phyloP scores from a whole-genome alignment of 176 grass and related monocot species.

The Bromus sterilis region DNA sequence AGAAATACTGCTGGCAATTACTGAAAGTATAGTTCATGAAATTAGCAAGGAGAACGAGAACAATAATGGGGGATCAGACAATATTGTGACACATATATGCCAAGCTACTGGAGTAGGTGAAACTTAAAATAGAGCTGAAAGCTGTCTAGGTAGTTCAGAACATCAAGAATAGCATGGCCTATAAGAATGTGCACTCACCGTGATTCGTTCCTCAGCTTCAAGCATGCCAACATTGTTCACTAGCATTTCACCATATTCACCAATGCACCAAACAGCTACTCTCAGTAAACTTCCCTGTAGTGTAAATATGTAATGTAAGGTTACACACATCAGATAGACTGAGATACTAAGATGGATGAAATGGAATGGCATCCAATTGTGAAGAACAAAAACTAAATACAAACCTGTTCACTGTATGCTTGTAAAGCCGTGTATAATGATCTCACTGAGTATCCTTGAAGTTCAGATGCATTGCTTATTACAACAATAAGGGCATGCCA shows the following conservation, averaged over 20 bases:
- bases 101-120: neutral
- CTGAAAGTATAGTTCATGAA: neutral
- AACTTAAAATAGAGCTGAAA: neutral
- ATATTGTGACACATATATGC: neutral
- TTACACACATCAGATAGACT: neutral
- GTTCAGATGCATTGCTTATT: conserved; percentile 83
- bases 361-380: conserved; percentile 19
- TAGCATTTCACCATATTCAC: conserved; percentile 98
- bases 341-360: neutral
- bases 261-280: conserved; percentile 92
- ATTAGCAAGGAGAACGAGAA: neutral
- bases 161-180: neutral
- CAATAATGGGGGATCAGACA: neutral
- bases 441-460: conserved; percentile 97
- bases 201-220: conserved; percentile 56
- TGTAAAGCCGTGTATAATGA: conserved; percentile 75
- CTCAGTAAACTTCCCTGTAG: conserved; percentile 85
- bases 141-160: neutral
- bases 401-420: conserved; percentile 66
- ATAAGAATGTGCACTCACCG: conserved; percentile 39
- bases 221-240: conserved; percentile 82
- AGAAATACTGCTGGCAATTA: neutral
- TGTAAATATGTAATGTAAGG: conserved; percentile 19
- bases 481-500: conserved; percentile 88
- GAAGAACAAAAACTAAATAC: conserved; percentile 5